Base-by-base conservation (phyloP, 2,329 filamentous ascomycete species). In the Aspergillus transmontanensis region DNA sequence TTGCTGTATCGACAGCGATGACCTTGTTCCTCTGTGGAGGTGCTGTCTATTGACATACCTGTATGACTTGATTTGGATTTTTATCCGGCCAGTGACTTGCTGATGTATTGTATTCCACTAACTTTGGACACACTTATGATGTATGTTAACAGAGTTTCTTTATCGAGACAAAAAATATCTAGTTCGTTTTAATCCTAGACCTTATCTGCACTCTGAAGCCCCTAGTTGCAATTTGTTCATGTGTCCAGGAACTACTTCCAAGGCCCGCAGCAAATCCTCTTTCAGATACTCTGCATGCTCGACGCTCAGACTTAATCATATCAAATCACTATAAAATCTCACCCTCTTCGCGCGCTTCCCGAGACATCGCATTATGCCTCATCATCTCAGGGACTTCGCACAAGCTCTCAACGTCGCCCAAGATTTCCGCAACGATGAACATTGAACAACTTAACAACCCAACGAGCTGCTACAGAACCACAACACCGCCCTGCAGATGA, bases 81-180 rank as follows among this genome's bases (percentile, higher is more conserved):
- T 59, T 45, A 45, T 60, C 28, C 53, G 50, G 32, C 43, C 51
- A 57, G 51, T 59, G 39, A 32, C n/a, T 58, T 50, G n/a, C 30
- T 57, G 41, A 39, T 26, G 55, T 61, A 41, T 57, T 63, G 57
- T 64, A 64, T 58, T 50, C 53, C 60, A 48, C 45, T 6, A 28
- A 26, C 45, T 26, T 48, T 48, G 60, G 62, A 58, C 43, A 59
- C 58, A 57, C 50, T 66, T 60, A 66, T 65, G 66, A 63, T 66
- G 66, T 68, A 68, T 66, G 66, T 63, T 66, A 68, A 57, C 36
- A 43, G 19, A 61, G 55, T 61, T 60, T 64, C 57, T 51, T 21
- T 34, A 60, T 56, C 59, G 57, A 64, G 64, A 62, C 54, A 64
- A 65, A 51, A 65, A 51, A 21, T 32, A 32, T 32, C 16, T 51